Evolutionary conservation across 2,329 filamentous ascomycete species (phyloP), one percentile per base, ranked within the genome.

Genomic region (Akanthomyces dipterigenus): DNA sequence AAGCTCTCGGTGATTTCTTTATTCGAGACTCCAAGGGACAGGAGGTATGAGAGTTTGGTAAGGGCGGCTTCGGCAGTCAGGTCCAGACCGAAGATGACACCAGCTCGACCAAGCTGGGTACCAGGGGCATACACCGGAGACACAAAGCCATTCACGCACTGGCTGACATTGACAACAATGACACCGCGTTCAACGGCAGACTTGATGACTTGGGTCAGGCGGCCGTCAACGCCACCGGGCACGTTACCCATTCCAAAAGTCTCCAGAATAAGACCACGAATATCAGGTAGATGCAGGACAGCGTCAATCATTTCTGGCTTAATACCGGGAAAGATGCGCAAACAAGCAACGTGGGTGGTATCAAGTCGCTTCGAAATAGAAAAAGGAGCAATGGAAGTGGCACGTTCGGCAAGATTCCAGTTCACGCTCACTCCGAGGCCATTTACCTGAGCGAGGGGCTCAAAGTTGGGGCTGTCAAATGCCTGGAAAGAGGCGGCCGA

Each of bases 211-310:
- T 86, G 86, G 18, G 89, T 92, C 72, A 96, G 82, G 56, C 85
- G 87, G 61, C 90, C 90, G 70, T 95, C 90, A 53, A 87, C 82
- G 34, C 91, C 91, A 43, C 88, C 89, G 3, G 93, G 93, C 12
- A 93, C 89, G 75, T 96, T 97, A 61, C 93, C 93, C 72, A 95
- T 92, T 63, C 93, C 93, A 73, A 96, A 96, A 0, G 92, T 96
- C 76, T 96, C 92, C 48, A 97, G 82, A 43, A 97, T 87, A 55
- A 96, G 80, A 1, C 93, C 93, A 54, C 87, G 85, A 16, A 97
- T 80, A 51, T 86, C 86, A n/a, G 90, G 86, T 36, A 92, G 78
- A 49, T 83, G 83, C 63, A 96, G 79, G 18, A 96, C 91, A 1
- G 89, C 88, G 70, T 95, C 91, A 36, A 97, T 83, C 90, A 96